Evolutionary conservation across 805 yeast species (phyloP).

Genomic region (Candida rishiriensis): DNA sequence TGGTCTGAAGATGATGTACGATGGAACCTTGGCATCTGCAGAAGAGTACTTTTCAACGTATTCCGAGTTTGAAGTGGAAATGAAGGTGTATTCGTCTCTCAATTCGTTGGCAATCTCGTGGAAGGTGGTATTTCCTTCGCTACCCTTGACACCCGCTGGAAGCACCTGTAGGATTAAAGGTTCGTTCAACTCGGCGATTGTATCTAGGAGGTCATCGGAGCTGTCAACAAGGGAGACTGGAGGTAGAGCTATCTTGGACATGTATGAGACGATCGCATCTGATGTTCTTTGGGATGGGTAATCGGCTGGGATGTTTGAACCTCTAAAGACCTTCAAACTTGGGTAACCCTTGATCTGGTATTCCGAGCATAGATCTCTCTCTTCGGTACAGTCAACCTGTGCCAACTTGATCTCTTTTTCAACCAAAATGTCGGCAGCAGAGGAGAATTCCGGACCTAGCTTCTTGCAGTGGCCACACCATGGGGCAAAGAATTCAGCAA

Average conservation of each 20-base stretch:
- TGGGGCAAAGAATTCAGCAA: constrained; percentile 89
- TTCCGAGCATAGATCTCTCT: constrained; percentile 63
- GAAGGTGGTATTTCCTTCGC: constrained; percentile 53
- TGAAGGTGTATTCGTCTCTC: constrained; percentile 64
- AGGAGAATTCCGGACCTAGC: constrained; percentile 72
- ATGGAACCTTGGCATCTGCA: constrained; percentile 30
- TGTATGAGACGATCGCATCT: constrained; percentile 68
- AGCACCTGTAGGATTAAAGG: constrained; percentile 54
- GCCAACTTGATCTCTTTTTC: constrained; percentile 67
- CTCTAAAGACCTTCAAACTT: constrained; percentile 71
- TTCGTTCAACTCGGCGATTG: constrained; percentile 41
- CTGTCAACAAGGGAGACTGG: constrained; percentile 52
- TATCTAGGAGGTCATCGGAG: constrained; percentile 45
- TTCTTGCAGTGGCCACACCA: constrained; percentile 98
- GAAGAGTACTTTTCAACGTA: constrained; percentile 32
- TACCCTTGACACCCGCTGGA: constrained; percentile 27
- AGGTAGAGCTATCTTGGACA: constrained; percentile 81
- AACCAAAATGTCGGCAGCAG: constrained; percentile 64
- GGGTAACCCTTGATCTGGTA: constrained; percentile 80
- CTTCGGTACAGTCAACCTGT: constrained; percentile 81
- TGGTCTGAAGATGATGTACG: constrained; percentile 46
- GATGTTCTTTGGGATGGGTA: constrained; percentile 86
- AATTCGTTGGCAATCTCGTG: constrained; percentile 54
- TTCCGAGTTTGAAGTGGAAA: constrained; percentile 38
- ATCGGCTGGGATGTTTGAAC: constrained; percentile 45